Percentiles rank a stretch among this genome's conserved stretches.
Evolutionary conservation across 306 rosid genomes (phyloP).

Genomic region (Prunus salicina): DNA sequence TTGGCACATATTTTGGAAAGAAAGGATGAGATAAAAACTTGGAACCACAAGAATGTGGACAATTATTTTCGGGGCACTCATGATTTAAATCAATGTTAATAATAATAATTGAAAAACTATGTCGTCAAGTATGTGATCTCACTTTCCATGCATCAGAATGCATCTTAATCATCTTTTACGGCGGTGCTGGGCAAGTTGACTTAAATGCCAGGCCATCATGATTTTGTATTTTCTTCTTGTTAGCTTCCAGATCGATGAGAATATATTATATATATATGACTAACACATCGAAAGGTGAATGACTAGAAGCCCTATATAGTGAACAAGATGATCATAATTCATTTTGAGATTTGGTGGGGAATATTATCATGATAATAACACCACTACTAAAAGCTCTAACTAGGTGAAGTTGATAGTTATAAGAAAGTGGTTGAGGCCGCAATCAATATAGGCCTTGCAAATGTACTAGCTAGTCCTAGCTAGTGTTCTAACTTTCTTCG

Average conservation of each 20-base stretch:
- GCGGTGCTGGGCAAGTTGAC: not conserved
- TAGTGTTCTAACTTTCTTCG: too few relatives aligned
- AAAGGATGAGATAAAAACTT: too few relatives aligned
- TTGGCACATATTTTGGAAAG: too few relatives aligned
- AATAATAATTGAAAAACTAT: not conserved
- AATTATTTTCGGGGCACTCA: not conserved
- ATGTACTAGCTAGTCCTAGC: too few relatives aligned
- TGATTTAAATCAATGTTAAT: not conserved
- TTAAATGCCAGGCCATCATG: not conserved
- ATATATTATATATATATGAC: not conserved
- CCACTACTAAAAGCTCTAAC: constrained; percentile 1
- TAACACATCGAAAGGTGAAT: not conserved
- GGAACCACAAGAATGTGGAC: too few relatives aligned
- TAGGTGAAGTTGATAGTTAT: not conserved
- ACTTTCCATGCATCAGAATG: not conserved
- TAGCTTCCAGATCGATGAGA: constrained; percentile 1
- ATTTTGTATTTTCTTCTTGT: not conserved
- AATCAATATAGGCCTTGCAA: too few relatives aligned
- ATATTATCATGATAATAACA: constrained; percentile 6
- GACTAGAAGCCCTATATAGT: not conserved
- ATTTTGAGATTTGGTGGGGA: constrained; percentile 10
- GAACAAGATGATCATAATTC: not conserved
- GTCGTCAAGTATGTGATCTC: constrained; percentile 1
- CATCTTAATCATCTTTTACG: not conserved
- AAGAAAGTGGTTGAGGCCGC: not conserved